A percentile compares a stretch with the other conserved stretches of the same genome.
phyloP scores from a whole-genome alignment of 1,284 basidiomycete species.

The Pascua sp. region DNA sequence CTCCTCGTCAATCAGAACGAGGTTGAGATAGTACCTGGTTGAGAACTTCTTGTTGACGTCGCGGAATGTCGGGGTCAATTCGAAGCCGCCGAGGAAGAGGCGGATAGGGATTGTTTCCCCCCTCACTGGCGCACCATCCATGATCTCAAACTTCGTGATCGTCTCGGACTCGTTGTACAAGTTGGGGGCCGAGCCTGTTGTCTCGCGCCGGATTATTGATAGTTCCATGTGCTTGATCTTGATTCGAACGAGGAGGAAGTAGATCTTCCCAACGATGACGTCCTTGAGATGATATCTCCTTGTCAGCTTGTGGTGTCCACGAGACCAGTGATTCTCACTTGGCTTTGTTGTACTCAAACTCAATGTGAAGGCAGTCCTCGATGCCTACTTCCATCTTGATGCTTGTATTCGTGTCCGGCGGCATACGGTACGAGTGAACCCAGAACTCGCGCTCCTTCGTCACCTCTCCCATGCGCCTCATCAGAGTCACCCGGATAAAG shows the following conservation, averaged over 20 bases:
- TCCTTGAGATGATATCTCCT: conserved; percentile 94
- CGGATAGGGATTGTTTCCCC: conserved; percentile 98
- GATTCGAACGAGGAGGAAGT: conserved; percentile 96
- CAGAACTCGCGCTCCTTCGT: conserved; percentile 89
- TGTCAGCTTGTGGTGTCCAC: background rate
- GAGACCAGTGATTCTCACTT: conserved; percentile 61
- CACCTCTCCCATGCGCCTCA: conserved; percentile 86
- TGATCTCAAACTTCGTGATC: conserved; percentile 99
- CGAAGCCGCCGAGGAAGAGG: conserved; percentile 95
- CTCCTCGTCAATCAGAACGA: conserved; percentile 97
- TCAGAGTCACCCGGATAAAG: conserved; percentile 87
- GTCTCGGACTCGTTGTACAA: conserved; percentile 99
- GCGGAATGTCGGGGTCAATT: conserved; percentile 95
- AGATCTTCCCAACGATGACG: conserved; percentile 99
- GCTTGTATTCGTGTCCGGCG: conserved; percentile 92
- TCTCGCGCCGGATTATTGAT: conserved; percentile 94
- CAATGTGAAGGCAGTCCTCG: conserved; percentile 97
- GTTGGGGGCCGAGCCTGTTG: conserved; percentile 91
- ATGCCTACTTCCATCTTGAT: conserved; percentile 99
- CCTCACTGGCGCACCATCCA: conserved; percentile 94
- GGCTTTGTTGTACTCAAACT: conserved; percentile 99
- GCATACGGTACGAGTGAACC: conserved; percentile 98
- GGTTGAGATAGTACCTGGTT: conserved; percentile 91
- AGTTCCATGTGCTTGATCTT: conserved; percentile 99
- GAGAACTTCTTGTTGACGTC: conserved; percentile 99